A percentile compares a stretch with the other conserved stretches of the same genome.
phyloP scores from a whole-genome alignment of 2,329 filamentous ascomycete species.

The Botryotinia convoluta region DNA sequence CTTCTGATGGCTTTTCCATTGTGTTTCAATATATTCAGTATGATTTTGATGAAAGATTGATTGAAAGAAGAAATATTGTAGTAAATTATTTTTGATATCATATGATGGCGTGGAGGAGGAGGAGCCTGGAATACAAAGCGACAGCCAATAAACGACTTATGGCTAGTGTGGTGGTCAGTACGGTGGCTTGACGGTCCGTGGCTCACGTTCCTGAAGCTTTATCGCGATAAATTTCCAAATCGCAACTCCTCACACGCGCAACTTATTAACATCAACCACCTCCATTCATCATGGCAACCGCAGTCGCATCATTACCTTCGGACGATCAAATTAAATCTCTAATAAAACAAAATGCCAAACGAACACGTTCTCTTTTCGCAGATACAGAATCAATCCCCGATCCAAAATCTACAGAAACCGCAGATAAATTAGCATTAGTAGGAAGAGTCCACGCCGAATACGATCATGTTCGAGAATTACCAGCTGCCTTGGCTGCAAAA shows the following conservation, averaged over 20 bases:
- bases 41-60: neutral
- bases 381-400: constrained; percentile 29
- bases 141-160: neutral
- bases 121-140: constrained; percentile 11
- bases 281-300: constrained; percentile 15
- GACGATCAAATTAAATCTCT: constrained; percentile 40
- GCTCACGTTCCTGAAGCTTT: constrained; percentile 18
- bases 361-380: constrained; percentile 43
- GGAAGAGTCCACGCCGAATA: constrained; percentile 59
- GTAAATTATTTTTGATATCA: neutral
- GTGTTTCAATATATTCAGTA: neutral
- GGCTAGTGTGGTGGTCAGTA: neutral
- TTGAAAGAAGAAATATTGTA: neutral
- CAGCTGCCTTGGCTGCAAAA: constrained; percentile 74
- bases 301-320: constrained; percentile 7
- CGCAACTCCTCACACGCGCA: neutral
- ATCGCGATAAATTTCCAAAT: constrained; percentile 18
- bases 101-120: constrained; percentile 16
- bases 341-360: constrained; percentile 44
- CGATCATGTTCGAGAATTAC: constrained; percentile 71
- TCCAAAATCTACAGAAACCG: constrained; percentile 30
- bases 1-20: constrained; percentile 35
- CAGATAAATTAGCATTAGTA: constrained; percentile 34
- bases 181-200: neutral
- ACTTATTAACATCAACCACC: constrained; percentile 5